Percentiles rank a stretch among this genome's conserved stretches.
Evolutionary conservation across 306 rosid genomes (phyloP).

Genomic region (Vicia sativa): DNA sequence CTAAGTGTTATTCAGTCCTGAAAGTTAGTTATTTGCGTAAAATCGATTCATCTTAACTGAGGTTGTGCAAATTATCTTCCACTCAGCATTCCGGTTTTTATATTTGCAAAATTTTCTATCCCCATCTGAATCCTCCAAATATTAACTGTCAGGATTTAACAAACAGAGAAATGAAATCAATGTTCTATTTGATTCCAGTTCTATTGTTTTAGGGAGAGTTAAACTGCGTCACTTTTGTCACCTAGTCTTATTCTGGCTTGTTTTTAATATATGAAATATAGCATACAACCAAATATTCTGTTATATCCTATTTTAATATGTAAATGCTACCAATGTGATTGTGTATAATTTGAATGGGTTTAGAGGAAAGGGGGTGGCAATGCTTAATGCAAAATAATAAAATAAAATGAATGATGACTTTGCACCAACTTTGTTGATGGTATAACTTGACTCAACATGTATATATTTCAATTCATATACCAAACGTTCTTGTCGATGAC

Average conservation of each 20-base stretch:
- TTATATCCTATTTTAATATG: not conserved
- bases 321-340: not conserved
- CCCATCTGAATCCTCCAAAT: not conserved
- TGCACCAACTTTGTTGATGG: conserved; percentile 42
- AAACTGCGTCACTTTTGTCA: not conserved
- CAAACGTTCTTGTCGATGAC: conserved; percentile 11
- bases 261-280: not conserved
- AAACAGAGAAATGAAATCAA: too few relatives aligned
- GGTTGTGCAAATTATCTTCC: not conserved
- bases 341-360: conserved; percentile 7
- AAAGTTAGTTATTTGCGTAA: too few relatives aligned
- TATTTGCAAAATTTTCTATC: conserved; percentile 1
- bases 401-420: not conserved
- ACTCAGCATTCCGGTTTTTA: not conserved
- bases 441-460: conserved; percentile 8
- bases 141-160: not conserved
- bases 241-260: not conserved
- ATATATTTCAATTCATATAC: conserved; percentile 15
- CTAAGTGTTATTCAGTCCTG: too few relatives aligned
- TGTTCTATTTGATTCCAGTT: not conserved
- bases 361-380: not conserved
- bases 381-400: conserved; percentile 10
- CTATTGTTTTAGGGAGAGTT: not conserved
- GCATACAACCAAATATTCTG: conserved; percentile 5
- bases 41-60: not conserved